These are phyloP conservation scores for Cruciata laevipes DNA, from an alignment of 257 asterid genomes.

Conservation along the genomic window DNA sequence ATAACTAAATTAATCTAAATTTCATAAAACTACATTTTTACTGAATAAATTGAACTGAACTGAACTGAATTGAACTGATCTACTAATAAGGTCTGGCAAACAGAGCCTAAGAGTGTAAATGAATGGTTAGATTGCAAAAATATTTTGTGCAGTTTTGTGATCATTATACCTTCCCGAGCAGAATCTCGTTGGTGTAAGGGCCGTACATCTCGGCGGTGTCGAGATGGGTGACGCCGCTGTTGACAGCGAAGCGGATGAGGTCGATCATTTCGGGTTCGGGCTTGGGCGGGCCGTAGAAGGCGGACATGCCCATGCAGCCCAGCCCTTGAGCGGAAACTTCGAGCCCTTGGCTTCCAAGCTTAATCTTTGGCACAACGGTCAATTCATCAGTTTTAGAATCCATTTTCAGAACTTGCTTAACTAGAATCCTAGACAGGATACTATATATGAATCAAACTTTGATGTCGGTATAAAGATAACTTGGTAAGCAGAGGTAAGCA, in stretches of 20 bases:
- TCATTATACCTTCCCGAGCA: conserved; percentile 36
- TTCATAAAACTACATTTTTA: too few species aligned
- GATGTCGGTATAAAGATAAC: too few species aligned
- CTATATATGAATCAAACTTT: too few species aligned
- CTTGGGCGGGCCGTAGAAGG: conserved; percentile 30
- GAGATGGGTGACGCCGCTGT: conserved; percentile 25
- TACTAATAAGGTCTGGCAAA: too few species aligned
- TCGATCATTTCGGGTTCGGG: conserved; percentile 32
- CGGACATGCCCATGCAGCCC: conserved; percentile 34
- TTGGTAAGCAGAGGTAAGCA: too few species aligned
- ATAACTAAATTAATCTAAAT: too few species aligned
- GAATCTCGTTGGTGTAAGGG: conserved; percentile 26
- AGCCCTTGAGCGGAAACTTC: conserved; percentile 31
- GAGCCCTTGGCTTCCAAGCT: conserved; percentile 31
- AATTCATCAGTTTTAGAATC: conserved; percentile 6
- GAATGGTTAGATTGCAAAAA: too few species aligned
- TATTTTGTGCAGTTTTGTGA: too few species aligned
- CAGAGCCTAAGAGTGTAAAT: too few species aligned
- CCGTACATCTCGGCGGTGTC: conserved; percentile 34
- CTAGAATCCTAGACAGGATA: background rate
- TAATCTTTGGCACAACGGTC: conserved; percentile 18
- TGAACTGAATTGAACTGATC: too few species aligned
- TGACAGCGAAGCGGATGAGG: conserved; percentile 26
- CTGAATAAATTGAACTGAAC: too few species aligned
- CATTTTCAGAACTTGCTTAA: conserved; percentile 3